phyloP scores from a whole-genome alignment of 2,329 filamentous ascomycete species.

The Trichoderma atrobrunneum region DNA sequence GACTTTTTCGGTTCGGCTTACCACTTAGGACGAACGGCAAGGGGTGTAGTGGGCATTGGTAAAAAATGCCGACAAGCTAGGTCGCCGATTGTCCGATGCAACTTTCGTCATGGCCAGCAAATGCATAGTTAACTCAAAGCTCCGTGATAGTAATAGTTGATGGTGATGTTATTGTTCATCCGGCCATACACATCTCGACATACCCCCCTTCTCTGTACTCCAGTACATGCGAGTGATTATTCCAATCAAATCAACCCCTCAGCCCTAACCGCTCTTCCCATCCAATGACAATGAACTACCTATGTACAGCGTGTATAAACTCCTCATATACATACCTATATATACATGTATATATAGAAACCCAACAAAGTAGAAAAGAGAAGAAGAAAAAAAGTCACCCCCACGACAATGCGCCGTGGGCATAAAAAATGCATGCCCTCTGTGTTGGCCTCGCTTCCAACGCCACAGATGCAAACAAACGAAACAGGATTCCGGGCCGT shows the following conservation, averaged over 20 bases:
- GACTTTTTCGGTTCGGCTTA: slow-evolving; percentile 4
- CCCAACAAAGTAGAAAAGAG: neutral
- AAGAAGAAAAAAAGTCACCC: neutral
- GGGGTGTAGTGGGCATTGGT: neutral
- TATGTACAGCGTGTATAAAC: slow-evolving; percentile 4
- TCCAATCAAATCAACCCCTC: neutral
- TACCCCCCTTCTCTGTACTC: neutral
- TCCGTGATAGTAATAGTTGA: neutral
- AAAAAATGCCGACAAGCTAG: neutral
- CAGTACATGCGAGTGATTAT: neutral
- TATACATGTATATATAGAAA: slow-evolving; percentile 9
- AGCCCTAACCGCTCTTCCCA: neutral
- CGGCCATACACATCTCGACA: neutral
- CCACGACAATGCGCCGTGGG: neutral
- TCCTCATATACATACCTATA: neutral
- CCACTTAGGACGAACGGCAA: neutral
- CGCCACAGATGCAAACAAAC: slow-evolving; percentile 13
- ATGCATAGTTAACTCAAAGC: neutral
- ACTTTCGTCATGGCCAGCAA: neutral
- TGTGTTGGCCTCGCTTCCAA: slow-evolving; percentile 14
- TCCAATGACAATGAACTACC: neutral
- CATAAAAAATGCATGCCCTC: neutral
- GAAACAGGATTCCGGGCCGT: neutral
- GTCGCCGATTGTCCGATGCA: neutral
- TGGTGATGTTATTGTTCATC: neutral